phyloP scores from a whole-genome alignment of 2,329 filamentous ascomycete species.

The Acrodontium crateriforme region DNA sequence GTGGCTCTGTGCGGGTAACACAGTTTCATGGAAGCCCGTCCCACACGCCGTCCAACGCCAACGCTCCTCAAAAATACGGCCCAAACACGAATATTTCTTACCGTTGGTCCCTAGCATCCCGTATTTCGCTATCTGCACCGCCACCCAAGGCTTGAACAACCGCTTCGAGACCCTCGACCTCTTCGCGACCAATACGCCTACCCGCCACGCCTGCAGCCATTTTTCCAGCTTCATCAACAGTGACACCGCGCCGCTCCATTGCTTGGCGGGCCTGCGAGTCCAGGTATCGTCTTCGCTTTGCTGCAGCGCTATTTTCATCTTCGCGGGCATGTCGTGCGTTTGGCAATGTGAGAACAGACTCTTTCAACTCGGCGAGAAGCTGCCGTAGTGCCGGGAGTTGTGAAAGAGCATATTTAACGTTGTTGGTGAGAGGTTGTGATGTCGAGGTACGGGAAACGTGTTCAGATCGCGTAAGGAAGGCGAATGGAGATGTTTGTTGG shows the following conservation, averaged over 20 bases:
- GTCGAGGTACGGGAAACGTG: conserved; percentile 20
- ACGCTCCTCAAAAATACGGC: too few species aligned
- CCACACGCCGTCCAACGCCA: too few species aligned
- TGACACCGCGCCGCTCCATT: conserved; percentile 58
- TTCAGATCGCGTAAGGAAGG: conserved; percentile 41
- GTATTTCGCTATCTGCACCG: too few species aligned
- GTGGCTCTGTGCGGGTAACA: too few species aligned
- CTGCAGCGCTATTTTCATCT: conserved; percentile 37
- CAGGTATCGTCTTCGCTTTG: conserved; percentile 67
- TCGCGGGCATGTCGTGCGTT: conserved; percentile 20
- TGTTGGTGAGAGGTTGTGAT: conserved; percentile 49
- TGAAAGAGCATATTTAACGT: conserved; percentile 63
- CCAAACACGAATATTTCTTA: too few species aligned
- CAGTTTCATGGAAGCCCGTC: too few species aligned
- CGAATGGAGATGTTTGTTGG: conserved; percentile 30
- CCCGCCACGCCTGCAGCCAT: conserved; percentile 11
- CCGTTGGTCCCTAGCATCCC: too few species aligned
- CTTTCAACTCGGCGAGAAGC: conserved; percentile 48
- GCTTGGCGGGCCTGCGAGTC: conserved; percentile 66
- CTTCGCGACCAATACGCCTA: conserved; percentile 19
- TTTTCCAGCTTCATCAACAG: conserved; percentile 27
- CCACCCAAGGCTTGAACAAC: conserved; percentile 22
- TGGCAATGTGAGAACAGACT: conserved; percentile 14
- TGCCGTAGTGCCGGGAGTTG: conserved; percentile 69
- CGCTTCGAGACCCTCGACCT: conserved; percentile 24